These are phyloP conservation scores for Xerocomellus intermedius DNA, from an alignment of 768 basidiomycete genomes.

Conservation along the genomic window DNA sequence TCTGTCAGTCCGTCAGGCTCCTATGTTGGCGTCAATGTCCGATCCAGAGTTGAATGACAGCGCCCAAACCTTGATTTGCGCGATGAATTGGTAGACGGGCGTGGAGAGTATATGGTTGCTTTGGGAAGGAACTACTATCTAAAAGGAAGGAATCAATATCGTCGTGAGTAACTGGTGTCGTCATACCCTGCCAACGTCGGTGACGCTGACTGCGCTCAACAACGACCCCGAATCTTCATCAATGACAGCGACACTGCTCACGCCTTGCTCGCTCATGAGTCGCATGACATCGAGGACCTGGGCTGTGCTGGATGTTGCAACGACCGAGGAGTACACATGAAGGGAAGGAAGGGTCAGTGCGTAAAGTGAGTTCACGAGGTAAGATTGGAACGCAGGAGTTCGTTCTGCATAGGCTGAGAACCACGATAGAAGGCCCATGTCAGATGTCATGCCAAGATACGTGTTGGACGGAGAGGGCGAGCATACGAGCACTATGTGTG, in stretches of 20 bases:
- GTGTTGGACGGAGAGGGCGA: slow-evolving; percentile 43
- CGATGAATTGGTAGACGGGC: slow-evolving; percentile 67
- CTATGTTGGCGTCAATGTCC: slow-evolving; percentile 33
- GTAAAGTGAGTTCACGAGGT: slow-evolving; percentile 53
- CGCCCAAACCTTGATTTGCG: slow-evolving; percentile 61
- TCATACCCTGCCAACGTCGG: slow-evolving; percentile 72
- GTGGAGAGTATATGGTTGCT: slow-evolving; percentile 74
- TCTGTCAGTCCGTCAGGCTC: slow-evolving; percentile 74
- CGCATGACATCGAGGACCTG: slow-evolving; percentile 79
- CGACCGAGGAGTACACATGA: slow-evolving; percentile 58
- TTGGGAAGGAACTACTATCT: slow-evolving; percentile 79
- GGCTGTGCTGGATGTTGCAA: slow-evolving; percentile 58
- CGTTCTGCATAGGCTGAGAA: slow-evolving; percentile 54
- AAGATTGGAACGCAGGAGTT: slow-evolving; percentile 34
- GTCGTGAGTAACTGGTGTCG: too few relatives aligned
- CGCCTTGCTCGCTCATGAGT: slow-evolving; percentile 82
- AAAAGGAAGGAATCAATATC: background rate
- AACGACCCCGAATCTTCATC: slow-evolving; percentile 62
- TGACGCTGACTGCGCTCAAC: slow-evolving; percentile 77
- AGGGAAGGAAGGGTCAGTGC: slow-evolving; percentile 63
- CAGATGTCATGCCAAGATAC: slow-evolving; percentile 74
- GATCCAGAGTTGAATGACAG: background rate
- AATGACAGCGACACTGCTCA: slow-evolving; percentile 77
- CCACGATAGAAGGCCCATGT: slow-evolving; percentile 68
- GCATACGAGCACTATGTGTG: slow-evolving; percentile 51